Evolutionary conservation across 1,139 yeast species (phyloP).

Genomic region (Martiniozyma asiatica): DNA sequence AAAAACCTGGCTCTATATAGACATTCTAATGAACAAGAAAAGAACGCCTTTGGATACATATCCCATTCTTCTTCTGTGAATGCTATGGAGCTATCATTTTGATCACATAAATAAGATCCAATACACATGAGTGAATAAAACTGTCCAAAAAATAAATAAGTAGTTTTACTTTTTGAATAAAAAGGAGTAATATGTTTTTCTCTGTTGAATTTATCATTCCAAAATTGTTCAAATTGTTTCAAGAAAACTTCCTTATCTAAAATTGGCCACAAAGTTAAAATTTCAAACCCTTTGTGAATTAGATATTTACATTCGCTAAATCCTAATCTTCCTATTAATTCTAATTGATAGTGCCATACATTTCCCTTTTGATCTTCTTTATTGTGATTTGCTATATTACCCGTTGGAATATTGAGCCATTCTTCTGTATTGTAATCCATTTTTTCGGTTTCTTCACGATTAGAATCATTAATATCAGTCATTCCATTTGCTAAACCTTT

Average conservation of each 20-base stretch:
- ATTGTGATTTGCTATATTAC: constrained; percentile 5
- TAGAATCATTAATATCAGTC: constrained; percentile 10
- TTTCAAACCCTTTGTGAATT: constrained; percentile 11
- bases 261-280: constrained; percentile 14
- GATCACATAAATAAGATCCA: constrained; percentile 22
- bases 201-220: constrained; percentile 12
- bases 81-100: constrained; percentile 15
- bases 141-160: constrained; percentile 24
- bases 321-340: constrained; percentile 10
- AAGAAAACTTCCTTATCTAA: constrained; percentile 12
- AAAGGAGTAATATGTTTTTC: constrained; percentile 15
- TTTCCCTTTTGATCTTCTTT: constrained; percentile 14
- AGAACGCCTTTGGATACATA: constrained; percentile 21
- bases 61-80: constrained; percentile 18
- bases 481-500: constrained; percentile 16
- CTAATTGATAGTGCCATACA: constrained; percentile 19
- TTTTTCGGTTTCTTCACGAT: constrained; percentile 5
- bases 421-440: constrained; percentile 19
- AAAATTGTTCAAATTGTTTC: constrained; percentile 16
- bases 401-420: constrained; percentile 14
- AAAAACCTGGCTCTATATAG: constrained; percentile 25
- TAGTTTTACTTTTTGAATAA: constrained; percentile 13
- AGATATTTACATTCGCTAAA: constrained; percentile 15
- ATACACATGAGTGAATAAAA: constrained; percentile 25
- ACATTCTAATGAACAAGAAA: constrained; percentile 25